Evolutionary conservation across 768 basidiomycete genomes (phyloP).

Genomic region (Tricholoma saponaceum): DNA sequence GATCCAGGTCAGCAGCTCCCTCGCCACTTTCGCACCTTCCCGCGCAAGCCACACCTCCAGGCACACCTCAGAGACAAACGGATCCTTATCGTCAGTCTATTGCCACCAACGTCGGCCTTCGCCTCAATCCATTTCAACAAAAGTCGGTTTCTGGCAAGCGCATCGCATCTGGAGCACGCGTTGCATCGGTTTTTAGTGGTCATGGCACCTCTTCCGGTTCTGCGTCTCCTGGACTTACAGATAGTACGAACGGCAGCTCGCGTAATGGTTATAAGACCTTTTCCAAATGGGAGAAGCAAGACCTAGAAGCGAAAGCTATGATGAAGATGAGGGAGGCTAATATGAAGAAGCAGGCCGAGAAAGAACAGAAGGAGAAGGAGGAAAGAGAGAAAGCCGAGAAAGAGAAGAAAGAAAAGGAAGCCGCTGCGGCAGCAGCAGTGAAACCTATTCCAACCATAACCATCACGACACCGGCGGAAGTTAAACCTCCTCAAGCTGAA

Average conservation of each 20-base stretch:
- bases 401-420: slow-evolving; percentile 20
- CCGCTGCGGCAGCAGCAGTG: slow-evolving; percentile 13
- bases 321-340: slow-evolving; percentile 57
- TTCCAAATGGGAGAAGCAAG: slow-evolving; percentile 86
- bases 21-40: slow-evolving; percentile 31
- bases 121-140: slow-evolving; percentile 46
- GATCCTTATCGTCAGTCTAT: slow-evolving; percentile 46
- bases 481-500: slow-evolving; percentile 17
- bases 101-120: slow-evolving; percentile 36
- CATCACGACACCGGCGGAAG: slow-evolving; percentile 24
- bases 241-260: slow-evolving; percentile 50
- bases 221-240: slow-evolving; percentile 32
- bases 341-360: slow-evolving; percentile 40
- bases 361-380: slow-evolving; percentile 35
- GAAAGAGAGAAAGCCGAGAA: slow-evolving; percentile 29
- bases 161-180: slow-evolving; percentile 39
- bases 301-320: slow-evolving; percentile 77
- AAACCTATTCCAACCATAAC: slow-evolving; percentile 23
- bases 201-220: slow-evolving; percentile 9
- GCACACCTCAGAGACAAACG: slow-evolving; percentile 18
- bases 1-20: slow-evolving; percentile 38
- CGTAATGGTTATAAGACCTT: slow-evolving; percentile 35
- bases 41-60: slow-evolving; percentile 24
- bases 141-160: slow-evolving; percentile 26
- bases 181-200: slow-evolving; percentile 28